Evolutionary conservation across 1,139 yeast genomes (phyloP).

Genomic region (Dujonia santamariae): DNA sequence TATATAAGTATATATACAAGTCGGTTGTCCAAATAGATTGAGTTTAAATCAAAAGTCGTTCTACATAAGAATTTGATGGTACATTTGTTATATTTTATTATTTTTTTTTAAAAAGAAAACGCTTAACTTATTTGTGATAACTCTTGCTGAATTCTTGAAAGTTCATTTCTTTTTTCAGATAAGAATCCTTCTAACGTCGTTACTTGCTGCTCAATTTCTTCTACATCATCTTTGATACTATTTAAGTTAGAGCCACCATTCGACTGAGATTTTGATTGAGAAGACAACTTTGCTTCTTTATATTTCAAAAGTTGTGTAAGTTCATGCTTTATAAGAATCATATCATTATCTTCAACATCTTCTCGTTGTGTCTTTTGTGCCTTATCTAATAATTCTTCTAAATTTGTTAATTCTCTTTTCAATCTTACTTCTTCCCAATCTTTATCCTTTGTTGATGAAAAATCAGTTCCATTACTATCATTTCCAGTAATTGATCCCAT

Average conservation of each 20-base stretch:
- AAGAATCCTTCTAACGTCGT: constrained; percentile 56
- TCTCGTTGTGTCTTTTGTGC: constrained; percentile 48
- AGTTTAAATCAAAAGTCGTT: too few species aligned
- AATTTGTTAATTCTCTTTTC: constrained; percentile 71
- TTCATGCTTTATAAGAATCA: constrained; percentile 57
- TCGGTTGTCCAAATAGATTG: too few species aligned
- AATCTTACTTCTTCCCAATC: constrained; percentile 88
- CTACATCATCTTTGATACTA: constrained; percentile 55
- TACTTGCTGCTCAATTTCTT: constrained; percentile 65
- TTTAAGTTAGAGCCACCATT: constrained; percentile 26
- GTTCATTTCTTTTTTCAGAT: constrained; percentile 47
- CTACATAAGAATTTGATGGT: too few species aligned
- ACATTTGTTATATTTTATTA: constrained; percentile 2
- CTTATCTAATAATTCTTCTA: constrained; percentile 60
- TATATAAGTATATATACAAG: too few species aligned
- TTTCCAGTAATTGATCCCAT: constrained; percentile 48
- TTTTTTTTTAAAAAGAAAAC: too few species aligned
- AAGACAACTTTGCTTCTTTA: constrained; percentile 44
- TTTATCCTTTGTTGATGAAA: constrained; percentile 67
- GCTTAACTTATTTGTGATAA: constrained; percentile 22
- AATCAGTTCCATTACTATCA: constrained; percentile 66
- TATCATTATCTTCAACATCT: constrained; percentile 23
- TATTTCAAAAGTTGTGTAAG: constrained; percentile 77
- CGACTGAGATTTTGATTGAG: constrained; percentile 8
- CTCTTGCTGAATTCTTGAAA: constrained; percentile 43